phyloP scores from a whole-genome alignment of 805 yeast species.

The Blastobotrys attinorum region DNA sequence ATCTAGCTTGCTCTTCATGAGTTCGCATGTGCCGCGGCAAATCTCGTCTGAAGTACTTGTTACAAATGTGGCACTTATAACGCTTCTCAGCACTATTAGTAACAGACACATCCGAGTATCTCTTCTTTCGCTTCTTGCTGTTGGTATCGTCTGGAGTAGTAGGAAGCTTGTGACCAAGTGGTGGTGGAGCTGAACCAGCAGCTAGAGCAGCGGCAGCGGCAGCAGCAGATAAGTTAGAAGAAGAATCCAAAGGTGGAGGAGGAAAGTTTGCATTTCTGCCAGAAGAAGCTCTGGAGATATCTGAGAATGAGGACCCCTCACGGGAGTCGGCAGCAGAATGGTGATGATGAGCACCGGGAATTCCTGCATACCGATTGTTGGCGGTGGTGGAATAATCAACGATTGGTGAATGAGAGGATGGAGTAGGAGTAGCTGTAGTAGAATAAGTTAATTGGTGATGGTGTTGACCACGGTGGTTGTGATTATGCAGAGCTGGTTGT shows the following conservation, averaged over 20 bases:
- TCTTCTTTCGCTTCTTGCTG: background rate
- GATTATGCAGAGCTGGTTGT: too few species aligned
- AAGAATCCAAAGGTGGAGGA: background rate
- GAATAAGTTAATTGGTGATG: too few species aligned
- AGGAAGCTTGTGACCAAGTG: background rate
- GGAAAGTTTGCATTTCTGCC: background rate
- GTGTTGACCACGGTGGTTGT: background rate
- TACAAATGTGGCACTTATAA: constrained; percentile 42
- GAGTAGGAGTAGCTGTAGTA: background rate
- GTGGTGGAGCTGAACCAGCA: background rate
- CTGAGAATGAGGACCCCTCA: too few species aligned
- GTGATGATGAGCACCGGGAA: too few species aligned
- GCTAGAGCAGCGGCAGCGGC: background rate
- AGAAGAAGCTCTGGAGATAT: too few species aligned
- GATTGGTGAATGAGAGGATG: background rate
- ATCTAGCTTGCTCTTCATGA: constrained; percentile 49
- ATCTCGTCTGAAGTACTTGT: constrained; percentile 49
- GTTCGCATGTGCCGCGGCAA: constrained; percentile 56
- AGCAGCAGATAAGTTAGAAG: background rate
- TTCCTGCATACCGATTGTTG: too few species aligned
- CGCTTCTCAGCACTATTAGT: constrained; percentile 10
- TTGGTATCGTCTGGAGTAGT: background rate
- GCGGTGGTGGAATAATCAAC: background rate
- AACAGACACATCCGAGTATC: background rate
- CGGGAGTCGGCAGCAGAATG: too few species aligned